Evolutionary conservation across 2,329 filamentous ascomycete species (phyloP).

Genomic region (Huntiella savannae): DNA sequence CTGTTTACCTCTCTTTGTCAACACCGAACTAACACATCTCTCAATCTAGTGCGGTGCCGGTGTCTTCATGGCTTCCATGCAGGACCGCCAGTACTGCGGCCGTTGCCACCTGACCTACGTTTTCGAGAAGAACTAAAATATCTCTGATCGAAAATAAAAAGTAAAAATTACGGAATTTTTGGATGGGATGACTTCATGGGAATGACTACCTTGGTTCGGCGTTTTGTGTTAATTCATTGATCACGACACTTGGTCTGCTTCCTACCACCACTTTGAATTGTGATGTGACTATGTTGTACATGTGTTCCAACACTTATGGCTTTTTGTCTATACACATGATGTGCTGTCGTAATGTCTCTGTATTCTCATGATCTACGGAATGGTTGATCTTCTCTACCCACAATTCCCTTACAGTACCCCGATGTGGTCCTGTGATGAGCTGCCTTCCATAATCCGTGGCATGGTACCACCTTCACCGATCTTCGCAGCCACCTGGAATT

Average conservation of each 20-base stretch:
- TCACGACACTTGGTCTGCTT: constrained; percentile 10
- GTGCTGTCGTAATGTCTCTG: no score
- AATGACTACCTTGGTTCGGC: constrained; percentile 12
- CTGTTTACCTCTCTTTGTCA: not conserved
- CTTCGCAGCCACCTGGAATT: no score
- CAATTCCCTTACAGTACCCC: no score
- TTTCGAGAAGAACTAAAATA: constrained; percentile 44
- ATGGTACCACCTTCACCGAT: no score
- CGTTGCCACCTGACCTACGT: constrained; percentile 56
- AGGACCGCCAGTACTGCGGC: constrained; percentile 95
- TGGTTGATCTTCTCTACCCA: no score
- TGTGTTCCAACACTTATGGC: no score
- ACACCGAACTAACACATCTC: constrained; percentile 18
- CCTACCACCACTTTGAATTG: not conserved
- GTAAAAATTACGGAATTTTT: constrained; percentile 11
- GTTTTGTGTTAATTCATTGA: constrained; percentile 12
- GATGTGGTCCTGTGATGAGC: no score
- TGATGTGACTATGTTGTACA: no score
- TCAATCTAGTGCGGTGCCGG: constrained; percentile 72
- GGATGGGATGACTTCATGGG: constrained; percentile 12
- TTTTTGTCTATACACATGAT: no score
- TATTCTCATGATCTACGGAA: no score
- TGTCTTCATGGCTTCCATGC: constrained; percentile 99
- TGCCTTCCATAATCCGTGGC: no score
- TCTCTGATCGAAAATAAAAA: constrained; percentile 12